These are phyloP conservation scores for Ramaria sp. DNA, from an alignment of 768 basidiomycete species.

Conservation along the genomic window DNA sequence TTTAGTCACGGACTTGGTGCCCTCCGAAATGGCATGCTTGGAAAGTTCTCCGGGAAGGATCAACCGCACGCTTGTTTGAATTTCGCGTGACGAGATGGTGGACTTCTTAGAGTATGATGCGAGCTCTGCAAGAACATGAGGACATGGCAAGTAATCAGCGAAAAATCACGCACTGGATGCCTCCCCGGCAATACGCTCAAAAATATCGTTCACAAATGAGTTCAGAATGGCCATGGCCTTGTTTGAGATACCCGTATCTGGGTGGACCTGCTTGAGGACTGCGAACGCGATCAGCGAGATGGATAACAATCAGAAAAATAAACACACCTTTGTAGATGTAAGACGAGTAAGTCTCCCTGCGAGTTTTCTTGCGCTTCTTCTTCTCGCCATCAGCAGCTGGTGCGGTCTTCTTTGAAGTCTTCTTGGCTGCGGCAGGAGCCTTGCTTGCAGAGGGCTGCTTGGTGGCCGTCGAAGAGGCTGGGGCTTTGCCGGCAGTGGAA, in stretches of 20 bases:
- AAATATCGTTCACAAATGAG: slow-evolving; percentile 94
- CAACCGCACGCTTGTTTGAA: slow-evolving; percentile 92
- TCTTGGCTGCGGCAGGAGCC: slow-evolving; percentile 60
- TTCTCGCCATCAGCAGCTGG: slow-evolving; percentile 59
- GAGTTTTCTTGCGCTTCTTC: slow-evolving; percentile 74
- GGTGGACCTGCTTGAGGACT: slow-evolving; percentile 97
- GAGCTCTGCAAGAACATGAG: slow-evolving; percentile 46
- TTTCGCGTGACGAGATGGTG: slow-evolving; percentile 96
- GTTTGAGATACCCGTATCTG: slow-evolving; percentile 98
- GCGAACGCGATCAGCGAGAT: slow-evolving; percentile 6
- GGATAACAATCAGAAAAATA: slow-evolving; percentile 3
- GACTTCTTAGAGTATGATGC: slow-evolving; percentile 98
- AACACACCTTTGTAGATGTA: slow-evolving; percentile 82
- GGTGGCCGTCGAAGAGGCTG: slow-evolving; percentile 34
- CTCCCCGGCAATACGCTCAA: slow-evolving; percentile 86
- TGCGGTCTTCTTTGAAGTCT: slow-evolving; percentile 43
- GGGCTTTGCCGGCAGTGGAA: slow-evolving; percentile 39
- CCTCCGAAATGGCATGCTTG: slow-evolving; percentile 91
- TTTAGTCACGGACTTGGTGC: slow-evolving; percentile 87
- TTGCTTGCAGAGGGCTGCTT: slow-evolving; percentile 43
- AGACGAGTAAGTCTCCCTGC: slow-evolving; percentile 90
- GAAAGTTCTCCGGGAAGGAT: slow-evolving; percentile 95
- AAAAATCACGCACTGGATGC: slow-evolving; percentile 58
- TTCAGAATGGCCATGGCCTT: slow-evolving; percentile 97
- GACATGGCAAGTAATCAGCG: not conserved